Evolutionary conservation across 805 yeast genomes (phyloP).

Genomic region (Teunomyces funiuensis): DNA sequence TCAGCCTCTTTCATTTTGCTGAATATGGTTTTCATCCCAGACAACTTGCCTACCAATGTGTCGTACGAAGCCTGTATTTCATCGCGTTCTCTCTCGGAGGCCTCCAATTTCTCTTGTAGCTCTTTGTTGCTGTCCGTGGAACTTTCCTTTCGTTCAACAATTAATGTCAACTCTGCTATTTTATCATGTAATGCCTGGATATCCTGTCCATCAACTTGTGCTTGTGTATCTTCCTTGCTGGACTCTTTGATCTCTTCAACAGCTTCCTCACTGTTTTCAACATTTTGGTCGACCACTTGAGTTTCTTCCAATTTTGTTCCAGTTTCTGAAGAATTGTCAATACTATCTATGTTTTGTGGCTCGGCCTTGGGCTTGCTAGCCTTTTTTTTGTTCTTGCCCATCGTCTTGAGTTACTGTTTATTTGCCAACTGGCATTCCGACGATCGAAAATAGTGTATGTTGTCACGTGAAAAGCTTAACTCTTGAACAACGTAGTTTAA

Average conservation of each 20-base stretch:
- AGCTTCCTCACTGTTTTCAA: not conserved
- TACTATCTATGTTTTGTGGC: conserved; percentile 6
- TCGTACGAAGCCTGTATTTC: conserved; percentile 61
- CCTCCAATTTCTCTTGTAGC: conserved; percentile 11
- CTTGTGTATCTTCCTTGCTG: not conserved
- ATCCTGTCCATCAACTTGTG: not conserved
- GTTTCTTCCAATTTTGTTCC: not conserved
- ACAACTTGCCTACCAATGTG: conserved; percentile 56
- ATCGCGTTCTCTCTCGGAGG: conserved; percentile 46
- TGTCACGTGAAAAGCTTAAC: not conserved
- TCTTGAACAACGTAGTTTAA: not conserved
- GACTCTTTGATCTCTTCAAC: not conserved
- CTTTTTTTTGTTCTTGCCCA: conserved; percentile 24
- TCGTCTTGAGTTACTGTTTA: conserved; percentile 8
- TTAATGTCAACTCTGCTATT: conserved; percentile 7
- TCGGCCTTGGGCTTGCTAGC: conserved; percentile 19
- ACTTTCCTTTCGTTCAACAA: conserved; percentile 5
- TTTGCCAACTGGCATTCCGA: conserved; percentile 5
- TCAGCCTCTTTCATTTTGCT: conserved; percentile 72
- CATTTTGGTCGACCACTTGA: not conserved
- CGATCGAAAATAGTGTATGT: not conserved
- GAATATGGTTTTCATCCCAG: conserved; percentile 74
- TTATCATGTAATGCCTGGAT: conserved; percentile 9
- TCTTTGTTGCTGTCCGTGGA: not conserved
- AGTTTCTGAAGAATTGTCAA: not conserved